These are phyloP conservation scores for Ustilago xerochloae DNA, from an alignment of 1,284 basidiomycete species.

Conservation along the genomic window DNA sequence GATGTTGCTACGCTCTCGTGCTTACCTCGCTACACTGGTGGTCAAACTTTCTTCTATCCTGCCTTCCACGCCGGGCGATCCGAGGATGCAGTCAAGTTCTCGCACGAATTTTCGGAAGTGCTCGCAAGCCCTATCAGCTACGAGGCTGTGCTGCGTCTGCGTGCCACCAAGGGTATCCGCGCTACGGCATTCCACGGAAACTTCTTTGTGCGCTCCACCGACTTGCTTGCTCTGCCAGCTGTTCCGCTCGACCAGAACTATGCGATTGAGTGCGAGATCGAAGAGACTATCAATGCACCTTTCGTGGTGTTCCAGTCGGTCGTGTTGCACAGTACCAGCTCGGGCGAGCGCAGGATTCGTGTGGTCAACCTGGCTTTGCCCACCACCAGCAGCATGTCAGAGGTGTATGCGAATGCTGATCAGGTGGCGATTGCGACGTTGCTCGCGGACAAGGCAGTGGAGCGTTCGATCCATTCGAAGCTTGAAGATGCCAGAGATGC, in stretches of 20 bases:
- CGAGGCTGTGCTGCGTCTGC: slow-evolving; percentile 96
- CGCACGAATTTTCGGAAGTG: slow-evolving; percentile 94
- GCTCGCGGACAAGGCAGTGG: slow-evolving; percentile 95
- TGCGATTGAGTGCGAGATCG: slow-evolving; percentile 95
- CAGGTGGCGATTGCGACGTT: slow-evolving; percentile 90
- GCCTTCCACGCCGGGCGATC: slow-evolving; percentile 93
- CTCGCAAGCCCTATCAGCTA: slow-evolving; percentile 93
- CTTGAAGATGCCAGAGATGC: slow-evolving; percentile 93
- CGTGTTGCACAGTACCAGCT: slow-evolving; percentile 94
- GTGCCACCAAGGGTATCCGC: slow-evolving; percentile 83
- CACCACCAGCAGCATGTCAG: slow-evolving; percentile 90
- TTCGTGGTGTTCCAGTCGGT: slow-evolving; percentile 97
- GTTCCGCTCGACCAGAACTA: slow-evolving; percentile 97
- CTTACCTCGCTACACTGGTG: slow-evolving; percentile 95
- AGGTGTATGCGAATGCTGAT: slow-evolving; percentile 94
- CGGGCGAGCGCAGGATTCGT: slow-evolving; percentile 94
- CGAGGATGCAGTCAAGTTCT: slow-evolving; percentile 97
- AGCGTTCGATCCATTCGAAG: slow-evolving; percentile 84
- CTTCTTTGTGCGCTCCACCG: slow-evolving; percentile 98
- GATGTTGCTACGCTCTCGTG: slow-evolving; percentile 93
- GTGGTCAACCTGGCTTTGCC: slow-evolving; percentile 93
- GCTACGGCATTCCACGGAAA: slow-evolving; percentile 99
- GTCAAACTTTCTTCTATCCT: slow-evolving; percentile 98
- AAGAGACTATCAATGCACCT: slow-evolving; percentile 90
- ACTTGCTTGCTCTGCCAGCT: slow-evolving; percentile 93